Evolutionary conservation across 73 alveolate genomes (phyloP), one percentile per base, ranked within the genome.

Genomic region (Durusdinium trenchii): DNA sequence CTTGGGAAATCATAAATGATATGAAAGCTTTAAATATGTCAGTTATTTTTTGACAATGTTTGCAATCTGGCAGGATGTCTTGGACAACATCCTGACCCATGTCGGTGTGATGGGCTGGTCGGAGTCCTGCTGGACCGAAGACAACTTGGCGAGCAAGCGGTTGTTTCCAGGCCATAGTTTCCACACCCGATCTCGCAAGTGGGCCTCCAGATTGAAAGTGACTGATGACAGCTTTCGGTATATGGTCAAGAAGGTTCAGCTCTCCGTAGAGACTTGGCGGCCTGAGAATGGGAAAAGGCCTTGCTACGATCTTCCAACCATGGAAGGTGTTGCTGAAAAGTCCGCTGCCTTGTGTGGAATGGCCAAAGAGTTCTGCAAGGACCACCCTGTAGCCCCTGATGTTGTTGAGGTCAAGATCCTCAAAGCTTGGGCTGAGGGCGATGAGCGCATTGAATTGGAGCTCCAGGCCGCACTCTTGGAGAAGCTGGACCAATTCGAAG

Each of bases 371-470:
- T 71, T 71, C 26, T 71, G 83, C 51, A 32, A 71, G 35, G 83
- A 71, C 28, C 83, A 71, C 50, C 51, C 83, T n/a, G 83, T 71
- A 50, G 51, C 83, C 51, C 51, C 48, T n/a, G 83, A 71, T 38
- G 16, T 28, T 47, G 83, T 71, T 6, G 51, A 14, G 5, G 28
- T 6, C 16, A 32, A 38, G 12, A n/a, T 71, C 51, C 51, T 71
- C n/a, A 5, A n/a, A 20, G 43, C 83, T n/a, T 71, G 83, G 83
- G 83, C 83, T 5, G 26, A n/a, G 10, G 83, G 83, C 5, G 83
- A 71, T n/a, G 83, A 71, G 26, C 83, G 83, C 83, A 71, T 71
- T 35, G 83, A 71, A 47, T n/a, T 71, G 83, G 83, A 71, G 26
- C 51, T 71, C 43, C 16, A 71, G 3, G 83, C 83, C 5, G 83